Base-by-base conservation (phyloP, 2,329 filamentous ascomycete genomes). In the Huntiella savannae region DNA sequence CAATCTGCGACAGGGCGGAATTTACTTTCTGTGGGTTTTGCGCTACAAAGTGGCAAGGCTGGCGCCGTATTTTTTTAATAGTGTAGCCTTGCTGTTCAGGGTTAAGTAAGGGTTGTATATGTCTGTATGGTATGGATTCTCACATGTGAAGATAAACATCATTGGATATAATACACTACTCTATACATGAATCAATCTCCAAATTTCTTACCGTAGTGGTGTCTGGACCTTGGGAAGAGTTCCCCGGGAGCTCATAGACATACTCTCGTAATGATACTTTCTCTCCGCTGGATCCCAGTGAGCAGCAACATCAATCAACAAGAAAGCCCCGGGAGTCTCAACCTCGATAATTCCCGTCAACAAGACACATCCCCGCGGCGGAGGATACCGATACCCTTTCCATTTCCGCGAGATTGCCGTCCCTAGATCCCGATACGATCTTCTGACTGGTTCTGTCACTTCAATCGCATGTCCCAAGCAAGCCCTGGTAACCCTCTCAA, bases 281-380 rank as follows among this genome's bases (percentile, higher is more conserved):
- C 61, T 59, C 33, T 62, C 66, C 52, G 66, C 65, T 1, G 69
- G 68, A 55, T 72, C 60, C 61, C 67, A 73, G 52, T 62, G 67
- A 3, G 60, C 65, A n/a, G 52, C 49, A 1, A 67, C 66, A 51
- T 71, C 66, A 33, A 71, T 55, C 5, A 63, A 59, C 4, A 70
- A 44, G 45, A 56, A 59, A 3, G 60, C 60, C 34, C 54, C 60
- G 0, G 61, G 49, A 7, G 63, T 58, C 33, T 62, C 58, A 5
- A 72, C 46, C 51, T 69, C 63, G 1, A 73, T 61, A 34, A 69
- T 53, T 0, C 70, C 70, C 8, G 60, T 62, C 1, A 72, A 57
- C 3, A 57, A 51, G 15, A 73, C 57, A 37, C 61, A 62, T 3
- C 70, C 70, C 6, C 63, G 59, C 2, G 68, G 67, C 2, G 67